These are phyloP conservation scores for Anisogramma anomala DNA, from an alignment of 2,329 filamentous ascomycete genomes.

Conservation along the genomic window DNA sequence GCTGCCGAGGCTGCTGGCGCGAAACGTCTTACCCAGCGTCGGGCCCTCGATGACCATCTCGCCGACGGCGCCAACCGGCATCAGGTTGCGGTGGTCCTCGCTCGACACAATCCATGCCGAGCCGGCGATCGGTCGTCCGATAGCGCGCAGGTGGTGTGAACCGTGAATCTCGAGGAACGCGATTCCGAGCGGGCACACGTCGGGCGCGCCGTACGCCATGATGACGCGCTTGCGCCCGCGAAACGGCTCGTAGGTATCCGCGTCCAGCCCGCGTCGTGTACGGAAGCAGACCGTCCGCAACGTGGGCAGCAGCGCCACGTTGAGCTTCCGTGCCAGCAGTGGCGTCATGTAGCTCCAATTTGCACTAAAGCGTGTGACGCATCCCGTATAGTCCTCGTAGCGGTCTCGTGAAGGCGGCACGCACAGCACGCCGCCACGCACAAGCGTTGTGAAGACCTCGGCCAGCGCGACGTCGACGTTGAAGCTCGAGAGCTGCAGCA, in stretches of 20 bases:
- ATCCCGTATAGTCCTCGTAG: conserved; percentile 36
- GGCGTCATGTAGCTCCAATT: conserved; percentile 47
- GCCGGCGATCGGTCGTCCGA: conserved; percentile 37
- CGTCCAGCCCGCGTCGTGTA: conserved; percentile 37
- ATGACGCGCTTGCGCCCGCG: conserved; percentile 33
- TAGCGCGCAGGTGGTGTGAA: conserved; percentile 28
- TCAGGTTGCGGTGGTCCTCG: conserved; percentile 36
- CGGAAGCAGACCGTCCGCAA: conserved; percentile 34
- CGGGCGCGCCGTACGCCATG: conserved; percentile 39
- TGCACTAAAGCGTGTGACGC: conserved; percentile 38
- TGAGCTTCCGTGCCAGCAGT: conserved; percentile 39
- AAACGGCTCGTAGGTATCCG: conserved; percentile 37
- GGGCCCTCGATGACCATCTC: conserved; percentile 43
- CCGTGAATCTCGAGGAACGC: conserved; percentile 33
- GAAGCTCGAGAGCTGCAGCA: conserved; percentile 47
- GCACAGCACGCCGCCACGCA: conserved; percentile 48
- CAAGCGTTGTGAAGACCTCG: conserved; percentile 43
- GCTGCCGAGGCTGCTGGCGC: conserved; percentile 3
- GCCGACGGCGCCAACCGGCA: conserved; percentile 37
- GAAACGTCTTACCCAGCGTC: conserved; percentile 27
- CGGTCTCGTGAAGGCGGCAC: conserved; percentile 41
- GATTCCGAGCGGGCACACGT: conserved; percentile 40
- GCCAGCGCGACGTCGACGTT: conserved; percentile 42
- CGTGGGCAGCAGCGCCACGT: conserved; percentile 26
- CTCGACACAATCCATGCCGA: conserved; percentile 43